Base-by-base conservation (phyloP, 192 early-diverging fungal species). In the Coemansia sp. region DNA sequence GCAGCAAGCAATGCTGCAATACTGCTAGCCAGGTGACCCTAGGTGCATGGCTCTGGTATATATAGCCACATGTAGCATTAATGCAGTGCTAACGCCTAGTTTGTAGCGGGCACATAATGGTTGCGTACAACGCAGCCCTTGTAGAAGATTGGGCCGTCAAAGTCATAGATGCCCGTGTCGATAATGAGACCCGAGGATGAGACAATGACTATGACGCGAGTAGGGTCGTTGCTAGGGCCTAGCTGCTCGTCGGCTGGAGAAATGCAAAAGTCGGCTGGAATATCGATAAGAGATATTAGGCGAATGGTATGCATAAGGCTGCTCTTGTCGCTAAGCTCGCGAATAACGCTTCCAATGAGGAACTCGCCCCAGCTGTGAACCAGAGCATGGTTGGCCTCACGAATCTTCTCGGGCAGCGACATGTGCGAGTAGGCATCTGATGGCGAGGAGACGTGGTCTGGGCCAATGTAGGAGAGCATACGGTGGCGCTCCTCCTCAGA, bases 251-350 rank as follows among this genome's bases (percentile, higher is more conserved):
- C 78, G 33, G 43, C 69, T 3, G 78, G 78, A 9, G 78, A 58
- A 18, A 81, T 75, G 70, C 78, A 81, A 59, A 81, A 81, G 45
- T 68, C 71, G 23, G 64, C 31, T 1, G 78, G 78, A 56, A 81
- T 58, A 34, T 81, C 78, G 13, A 75, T 69, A 40, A 66, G 63
- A 9, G 78, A 81, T 6, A 81, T 56, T 2, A 64, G 51, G 36
- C 63, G 60, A 5, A 43, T 56, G 16, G 36, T 56, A 9, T 50
- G 55, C 53, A 68, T 57, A 20, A 40, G 20, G 26, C 24, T 56
- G 23, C 34, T 16, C 10, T 51, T 46, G 20, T 66, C 48, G 23
- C 20, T 36, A 37, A 81, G 73, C 60, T 81, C 78, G 45, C 66
- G 40, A 26, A 81, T 55, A 16, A 63, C 65, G 33, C 66, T 51